Evolutionary conservation across 2,329 filamentous ascomycete genomes (phyloP).

Genomic region (Hypoxylon sp.): DNA sequence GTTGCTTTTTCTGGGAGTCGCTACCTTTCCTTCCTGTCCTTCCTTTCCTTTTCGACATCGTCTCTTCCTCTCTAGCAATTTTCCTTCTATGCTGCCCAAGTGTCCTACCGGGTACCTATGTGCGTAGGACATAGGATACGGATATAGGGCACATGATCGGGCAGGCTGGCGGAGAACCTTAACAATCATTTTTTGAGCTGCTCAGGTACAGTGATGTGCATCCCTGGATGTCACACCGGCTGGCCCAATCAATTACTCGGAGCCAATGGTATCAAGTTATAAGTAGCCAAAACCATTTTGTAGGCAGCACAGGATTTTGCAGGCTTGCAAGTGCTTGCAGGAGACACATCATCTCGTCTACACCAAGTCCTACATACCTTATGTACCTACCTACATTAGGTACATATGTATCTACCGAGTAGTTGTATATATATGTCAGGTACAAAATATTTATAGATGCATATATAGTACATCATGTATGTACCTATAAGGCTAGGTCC

Average conservation of each 20-base stretch:
- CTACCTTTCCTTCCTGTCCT: neutral
- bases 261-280: slow-evolving; percentile 22
- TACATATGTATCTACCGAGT: neutral
- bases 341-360: slow-evolving; percentile 22
- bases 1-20: neutral
- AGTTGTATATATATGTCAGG: neutral
- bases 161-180: slow-evolving; percentile 20
- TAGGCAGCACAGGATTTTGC: slow-evolving; percentile 8
- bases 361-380: slow-evolving; percentile 1
- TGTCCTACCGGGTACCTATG: slow-evolving; percentile 1
- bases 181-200: slow-evolving; percentile 16
- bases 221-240: slow-evolving; percentile 26
- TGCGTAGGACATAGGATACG: slow-evolving; percentile 24
- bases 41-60: neutral
- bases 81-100: neutral
- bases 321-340: neutral
- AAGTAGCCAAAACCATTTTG: slow-evolving; percentile 8
- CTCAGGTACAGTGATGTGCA: slow-evolving; percentile 7
- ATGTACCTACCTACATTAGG: neutral
- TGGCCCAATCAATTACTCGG: slow-evolving; percentile 11
- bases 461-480: neutral
- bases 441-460: neutral
- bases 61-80: slow-evolving; percentile 8
- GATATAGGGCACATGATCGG: slow-evolving; percentile 26
- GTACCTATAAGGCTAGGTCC: neutral